Base-by-base conservation (phyloP, 2,329 filamentous ascomycete species). In the Sarocladium strictum region DNA sequence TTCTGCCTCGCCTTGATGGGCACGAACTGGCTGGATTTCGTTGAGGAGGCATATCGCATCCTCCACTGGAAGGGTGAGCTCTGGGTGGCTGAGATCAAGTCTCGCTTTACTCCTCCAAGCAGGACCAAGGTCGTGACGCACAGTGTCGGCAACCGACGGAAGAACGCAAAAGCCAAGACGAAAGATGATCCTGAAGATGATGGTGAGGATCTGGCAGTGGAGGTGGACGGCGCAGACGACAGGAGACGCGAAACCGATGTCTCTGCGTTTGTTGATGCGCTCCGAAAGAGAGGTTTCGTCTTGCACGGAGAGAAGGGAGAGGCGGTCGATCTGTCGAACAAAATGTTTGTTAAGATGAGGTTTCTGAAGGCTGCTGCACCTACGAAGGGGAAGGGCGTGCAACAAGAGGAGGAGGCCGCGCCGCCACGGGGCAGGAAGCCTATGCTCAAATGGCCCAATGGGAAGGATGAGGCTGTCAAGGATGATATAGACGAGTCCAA, bases 1-100 rank as follows among this genome's bases (percentile, higher is more conserved):
- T 97, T 97, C 76, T 99, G 94, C 70, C 80, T 99, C 29, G 94
- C 93, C 51, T 82, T 99, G 56, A 99, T 99, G 94, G 94, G 94
- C 65, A 99, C 94, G 54, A 99, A 99, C 74, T 99, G 94, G 93
- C 81, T 96, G 53, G 86, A 90, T 63, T 97, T 99, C 68, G 82
- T 99, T 64, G 94, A 97, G 72, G 94, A 99, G 74, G 93, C 93
- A 14, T 96, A 90, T 76, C 86, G 94, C 54, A 79, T 97, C 53
- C 80, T 99, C 58, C 87, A 90, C 65, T 92, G 91, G 81, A 93
- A 94, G 66, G 94, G 94, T 61, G 94, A 99, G 76, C 84, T 96
- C 54, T 99, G 94, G 94, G 83, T 99, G 53, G 89, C 90, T 49
- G 94, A 99, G 74, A 97, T 99, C 72, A 97, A 97, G 75, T 90